These are phyloP conservation scores for Arthrobotrys sinensis DNA, from an alignment of 2,329 filamentous ascomycete species.

Conservation along the genomic window DNA sequence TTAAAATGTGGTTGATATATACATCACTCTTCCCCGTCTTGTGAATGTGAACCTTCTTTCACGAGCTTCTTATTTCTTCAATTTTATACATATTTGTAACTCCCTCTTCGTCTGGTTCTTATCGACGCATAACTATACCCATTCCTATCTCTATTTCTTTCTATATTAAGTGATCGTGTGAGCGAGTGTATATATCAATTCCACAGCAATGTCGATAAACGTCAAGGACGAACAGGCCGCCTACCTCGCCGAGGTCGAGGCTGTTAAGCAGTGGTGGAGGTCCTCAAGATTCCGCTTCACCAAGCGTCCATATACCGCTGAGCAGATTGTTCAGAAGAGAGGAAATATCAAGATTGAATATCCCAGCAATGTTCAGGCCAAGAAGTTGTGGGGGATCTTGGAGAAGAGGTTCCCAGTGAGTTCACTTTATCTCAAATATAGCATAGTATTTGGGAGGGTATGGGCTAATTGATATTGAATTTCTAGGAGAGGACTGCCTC, in stretches of 20 bases:
- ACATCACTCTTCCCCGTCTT: conserved; percentile 40
- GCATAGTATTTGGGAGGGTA: neutral
- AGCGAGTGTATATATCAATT: conserved; percentile 22
- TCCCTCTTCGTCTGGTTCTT: conserved; percentile 3
- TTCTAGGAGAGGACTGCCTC: conserved; percentile 72
- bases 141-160: neutral
- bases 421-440: conserved; percentile 15
- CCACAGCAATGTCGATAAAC: conserved; percentile 52
- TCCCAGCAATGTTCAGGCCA: conserved; percentile 87
- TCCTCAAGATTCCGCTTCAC: conserved; percentile 94
- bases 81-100: conserved; percentile 27
- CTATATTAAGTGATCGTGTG: conserved; percentile 1
- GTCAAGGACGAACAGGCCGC: conserved; percentile 63
- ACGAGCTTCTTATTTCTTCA: conserved; percentile 38
- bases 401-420: conserved; percentile 87
- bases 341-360: conserved; percentile 93
- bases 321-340: conserved; percentile 96
- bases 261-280: conserved; percentile 94
- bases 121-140: neutral
- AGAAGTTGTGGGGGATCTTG: conserved; percentile 94
- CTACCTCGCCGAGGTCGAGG: conserved; percentile 85
- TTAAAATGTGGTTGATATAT: conserved; percentile 51
- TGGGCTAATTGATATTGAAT: conserved; percentile 6
- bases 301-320: conserved; percentile 91
- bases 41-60: conserved; percentile 45